Conservation (phyloP, 1,284 basidiomycete genomes). For the Lentinus polychrous region DNA sequence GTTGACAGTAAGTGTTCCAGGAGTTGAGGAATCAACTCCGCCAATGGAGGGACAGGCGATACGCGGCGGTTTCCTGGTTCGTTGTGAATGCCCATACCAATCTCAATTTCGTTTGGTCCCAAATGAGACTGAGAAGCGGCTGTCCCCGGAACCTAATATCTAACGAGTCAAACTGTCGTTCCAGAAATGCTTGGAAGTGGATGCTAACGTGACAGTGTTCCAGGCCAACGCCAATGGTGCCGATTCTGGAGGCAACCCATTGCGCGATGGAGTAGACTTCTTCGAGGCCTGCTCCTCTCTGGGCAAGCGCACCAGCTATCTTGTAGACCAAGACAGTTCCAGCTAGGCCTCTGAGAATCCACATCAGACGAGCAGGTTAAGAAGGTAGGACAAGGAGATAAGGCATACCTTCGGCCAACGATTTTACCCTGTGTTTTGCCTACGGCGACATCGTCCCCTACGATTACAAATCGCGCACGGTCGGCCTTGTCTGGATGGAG, state of each 20-base stretch:
- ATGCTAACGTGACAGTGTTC: constrained; percentile 81
- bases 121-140: constrained; percentile 55
- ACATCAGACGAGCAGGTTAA: background rate
- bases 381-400: background rate
- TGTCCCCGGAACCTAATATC: constrained; percentile 71
- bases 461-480: constrained; percentile 75
- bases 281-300: constrained; percentile 66
- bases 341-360: constrained; percentile 62
- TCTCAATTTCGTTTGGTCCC: constrained; percentile 65
- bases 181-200: background rate
- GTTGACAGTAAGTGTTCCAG: constrained; percentile 70
- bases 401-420: constrained; percentile 64
- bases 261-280: constrained; percentile 68
- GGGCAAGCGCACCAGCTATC: constrained; percentile 78
- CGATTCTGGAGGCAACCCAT: constrained; percentile 60
- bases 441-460: constrained; percentile 91
- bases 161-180: background rate
- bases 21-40: constrained; percentile 66
- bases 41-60: constrained; percentile 64
- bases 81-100: constrained; percentile 91
- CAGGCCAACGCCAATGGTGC: constrained; percentile 85
- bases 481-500: constrained; percentile 61
- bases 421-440: constrained; percentile 73
- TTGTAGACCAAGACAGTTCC: constrained; percentile 92
- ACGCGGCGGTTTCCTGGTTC: constrained; percentile 75